Evolutionary conservation across 169 alveolate species (phyloP).

Genomic region (Plasmodium relictum): DNA sequence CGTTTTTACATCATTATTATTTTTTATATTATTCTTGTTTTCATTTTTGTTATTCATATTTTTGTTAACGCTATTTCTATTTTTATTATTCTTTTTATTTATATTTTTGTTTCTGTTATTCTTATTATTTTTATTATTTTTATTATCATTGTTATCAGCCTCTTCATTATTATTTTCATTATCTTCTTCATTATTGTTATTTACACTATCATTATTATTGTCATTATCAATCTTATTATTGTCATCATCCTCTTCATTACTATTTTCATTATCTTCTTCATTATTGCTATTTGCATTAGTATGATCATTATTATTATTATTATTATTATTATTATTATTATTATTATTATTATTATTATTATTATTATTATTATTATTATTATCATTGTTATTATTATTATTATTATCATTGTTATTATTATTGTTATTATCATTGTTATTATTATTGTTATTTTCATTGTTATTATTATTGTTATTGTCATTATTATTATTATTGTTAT

Average conservation of each 20-base stretch:
- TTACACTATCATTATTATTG: neutral
- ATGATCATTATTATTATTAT: neutral
- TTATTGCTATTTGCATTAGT: neutral
- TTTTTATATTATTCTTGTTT: no score
- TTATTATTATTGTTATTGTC: neutral
- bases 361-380: neutral
- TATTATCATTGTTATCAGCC: no score
- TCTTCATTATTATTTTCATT: no score
- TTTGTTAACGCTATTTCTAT: no score
- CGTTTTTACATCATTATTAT: no score
- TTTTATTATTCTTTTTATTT: no score
- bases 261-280: neutral
- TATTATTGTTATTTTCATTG: neutral
- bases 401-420: constrained; percentile 10
- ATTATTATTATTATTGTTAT: neutral
- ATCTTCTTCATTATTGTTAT: neutral
- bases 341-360: neutral
- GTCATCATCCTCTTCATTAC: neutral
- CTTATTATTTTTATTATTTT: no score
- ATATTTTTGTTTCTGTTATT: no score
- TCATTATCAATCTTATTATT: neutral
- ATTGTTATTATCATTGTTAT: neutral
- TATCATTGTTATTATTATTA: neutral
- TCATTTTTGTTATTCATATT: no score
- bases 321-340: neutral